Evolutionary conservation across 2,329 filamentous ascomycete species (phyloP).

Genomic region (Cytospora piceae): DNA sequence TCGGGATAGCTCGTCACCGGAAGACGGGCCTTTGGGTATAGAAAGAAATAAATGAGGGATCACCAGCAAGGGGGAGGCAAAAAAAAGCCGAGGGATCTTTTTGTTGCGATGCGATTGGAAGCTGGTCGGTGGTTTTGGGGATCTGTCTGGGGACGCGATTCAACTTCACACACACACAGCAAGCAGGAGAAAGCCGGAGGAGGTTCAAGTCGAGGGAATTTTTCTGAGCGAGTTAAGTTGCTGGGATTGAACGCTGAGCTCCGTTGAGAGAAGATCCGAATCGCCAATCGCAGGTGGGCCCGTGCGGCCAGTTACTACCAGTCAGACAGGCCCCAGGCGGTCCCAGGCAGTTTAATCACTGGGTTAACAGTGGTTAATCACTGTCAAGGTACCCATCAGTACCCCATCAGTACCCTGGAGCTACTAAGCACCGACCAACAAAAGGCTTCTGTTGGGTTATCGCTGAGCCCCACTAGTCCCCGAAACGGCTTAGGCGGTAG

Average conservation of each 20-base stretch:
- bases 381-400: background rate
- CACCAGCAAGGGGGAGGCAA: background rate
- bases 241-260: constrained; percentile 18
- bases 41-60: background rate
- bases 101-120: background rate
- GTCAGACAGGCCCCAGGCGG: background rate
- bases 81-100: background rate
- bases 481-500: constrained; percentile 8
- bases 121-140: constrained; percentile 2
- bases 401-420: constrained; percentile 5
- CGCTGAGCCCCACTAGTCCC: constrained; percentile 18
- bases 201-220: constrained; percentile 26
- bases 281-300: constrained; percentile 18
- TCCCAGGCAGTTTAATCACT: constrained; percentile 5
- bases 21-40: background rate
- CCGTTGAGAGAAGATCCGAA: constrained; percentile 24
- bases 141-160: background rate
- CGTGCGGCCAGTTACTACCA: constrained; percentile 8
- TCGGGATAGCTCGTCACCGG: background rate
- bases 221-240: constrained; percentile 11
- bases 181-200: constrained; percentile 18
- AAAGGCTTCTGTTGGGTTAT: constrained; percentile 28
- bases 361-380: background rate
- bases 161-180: background rate
- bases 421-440: constrained; percentile 25